Evolutionary conservation across 441 rosid species (phyloP), one percentile per base, ranked within the genome.

Genomic region (Breynia disticha): DNA sequence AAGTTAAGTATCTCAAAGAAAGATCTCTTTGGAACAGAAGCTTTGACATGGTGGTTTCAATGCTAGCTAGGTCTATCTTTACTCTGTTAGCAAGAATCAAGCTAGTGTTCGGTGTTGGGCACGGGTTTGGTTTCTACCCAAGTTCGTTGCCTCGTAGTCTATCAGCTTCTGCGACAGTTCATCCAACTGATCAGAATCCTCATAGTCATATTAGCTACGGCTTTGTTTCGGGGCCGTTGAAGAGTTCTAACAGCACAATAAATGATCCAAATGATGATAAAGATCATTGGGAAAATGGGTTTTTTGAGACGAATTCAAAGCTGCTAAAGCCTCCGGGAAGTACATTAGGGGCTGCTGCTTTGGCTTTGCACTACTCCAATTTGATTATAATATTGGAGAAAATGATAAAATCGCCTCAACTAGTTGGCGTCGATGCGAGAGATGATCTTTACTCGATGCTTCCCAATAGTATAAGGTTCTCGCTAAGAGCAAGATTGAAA

Each of bases 331-430:
- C 96, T 0, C 93, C 97, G 10, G 66, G 67, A 35, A 79, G 75
- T 0, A 84, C 97, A 4, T 75, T 93, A 1, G 99, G 97, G 0
- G 84, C 89, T 9, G 72, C 88, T 4, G 97, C 90, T 14, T 63
- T 86, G 43, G 82, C 95, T 32, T 71, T 86, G 24, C 97, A 89
- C 71, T 89, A 86, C 62, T 87, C 97, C 0, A 84, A 85, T 59
- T 64, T 93, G 60, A 83, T 93, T 0, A 80, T 93, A 20, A 80
- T 89, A 8, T 78, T 84, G 79, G 99, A 93, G 69, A 93, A 86
- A 62, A 86, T 93, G 97, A 84, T 93, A 18, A 83, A 78, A 50
- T 87, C 90, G 11, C 99, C 99, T 0, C 99, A 89, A 11, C 55
- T 86, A 43, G 91, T 93, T 2, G 98, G 98, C 11, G 72, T 79